Evolutionary conservation across 345 rosid species (phyloP).

Genomic region (Camelina sativa): DNA sequence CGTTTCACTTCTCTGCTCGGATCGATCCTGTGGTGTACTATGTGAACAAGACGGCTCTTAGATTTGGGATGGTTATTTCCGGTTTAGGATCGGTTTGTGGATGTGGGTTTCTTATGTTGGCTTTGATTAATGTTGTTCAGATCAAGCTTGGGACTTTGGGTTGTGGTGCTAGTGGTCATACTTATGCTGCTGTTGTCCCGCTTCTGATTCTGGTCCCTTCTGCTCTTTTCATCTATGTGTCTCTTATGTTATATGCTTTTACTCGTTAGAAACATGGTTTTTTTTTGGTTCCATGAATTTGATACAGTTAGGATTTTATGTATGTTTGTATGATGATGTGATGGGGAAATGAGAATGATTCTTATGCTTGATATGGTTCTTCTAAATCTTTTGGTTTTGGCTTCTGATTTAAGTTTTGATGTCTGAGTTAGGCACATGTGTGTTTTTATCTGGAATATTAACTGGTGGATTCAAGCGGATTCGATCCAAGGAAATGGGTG

Average conservation of each 20-base stretch:
- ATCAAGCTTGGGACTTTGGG: conserved; percentile 74
- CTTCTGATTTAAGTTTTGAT: background rate
- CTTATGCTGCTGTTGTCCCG: conserved; percentile 71
- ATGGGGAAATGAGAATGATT: conserved; percentile 35
- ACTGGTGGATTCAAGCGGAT: conserved; percentile 30
- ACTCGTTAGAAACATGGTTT: conserved; percentile 47
- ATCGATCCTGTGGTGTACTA: conserved; percentile 41
- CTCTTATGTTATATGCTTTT: conserved; percentile 67
- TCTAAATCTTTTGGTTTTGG: conserved; percentile 23
- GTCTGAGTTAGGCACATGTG: conserved; percentile 4
- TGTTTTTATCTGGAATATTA: conserved; percentile 27
- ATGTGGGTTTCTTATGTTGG: conserved; percentile 71
- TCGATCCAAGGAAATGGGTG: conserved; percentile 37
- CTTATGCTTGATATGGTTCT: conserved; percentile 33
- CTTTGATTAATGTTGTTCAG: conserved; percentile 77
- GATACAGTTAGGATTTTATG: conserved; percentile 1
- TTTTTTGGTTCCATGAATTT: background rate
- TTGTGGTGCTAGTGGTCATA: conserved; percentile 69
- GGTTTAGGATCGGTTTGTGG: conserved; percentile 77
- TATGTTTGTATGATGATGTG: conserved; percentile 21
- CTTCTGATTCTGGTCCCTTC: conserved; percentile 69
- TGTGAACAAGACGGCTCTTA: conserved; percentile 59
- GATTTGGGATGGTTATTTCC: conserved; percentile 77
- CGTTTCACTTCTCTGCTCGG: conserved; percentile 33
- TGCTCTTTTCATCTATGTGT: conserved; percentile 62